Conservation (phyloP, 2,329 filamentous ascomycete species). For the Atkinsonella texensis region DNA sequence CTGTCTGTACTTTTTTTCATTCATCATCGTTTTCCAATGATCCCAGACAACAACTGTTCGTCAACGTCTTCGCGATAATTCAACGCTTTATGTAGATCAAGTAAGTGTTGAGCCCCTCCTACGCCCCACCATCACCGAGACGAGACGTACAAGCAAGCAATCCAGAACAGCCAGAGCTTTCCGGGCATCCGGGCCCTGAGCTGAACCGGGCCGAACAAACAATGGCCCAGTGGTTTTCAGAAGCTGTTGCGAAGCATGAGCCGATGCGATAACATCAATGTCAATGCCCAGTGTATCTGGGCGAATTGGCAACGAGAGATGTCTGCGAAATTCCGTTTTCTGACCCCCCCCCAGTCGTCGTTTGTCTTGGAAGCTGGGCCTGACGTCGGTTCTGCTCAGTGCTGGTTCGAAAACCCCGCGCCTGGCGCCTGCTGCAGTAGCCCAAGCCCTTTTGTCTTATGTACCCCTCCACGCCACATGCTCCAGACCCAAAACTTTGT, state of each 20-base stretch:
- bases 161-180: neutral
- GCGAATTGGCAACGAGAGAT: conserved; percentile 6
- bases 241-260: neutral
- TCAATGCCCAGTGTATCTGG: neutral
- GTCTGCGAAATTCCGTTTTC: neutral
- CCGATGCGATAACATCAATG: neutral
- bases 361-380: neutral
- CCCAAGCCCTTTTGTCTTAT: neutral
- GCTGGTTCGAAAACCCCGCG: conserved; percentile 5
- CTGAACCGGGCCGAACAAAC: conserved; percentile 7
- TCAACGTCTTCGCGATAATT: neutral
- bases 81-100: neutral
- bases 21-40: neutral
- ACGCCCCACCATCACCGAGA: conserved; percentile 2
- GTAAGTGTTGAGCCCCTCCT: conserved; percentile 8
- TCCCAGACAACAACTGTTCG: neutral
- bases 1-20: neutral
- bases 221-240: conserved; percentile 4
- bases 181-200: neutral
- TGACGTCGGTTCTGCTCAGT: neutral
- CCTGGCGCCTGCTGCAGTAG: neutral
- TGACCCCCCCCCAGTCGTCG: neutral
- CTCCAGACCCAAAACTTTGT: neutral
- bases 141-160: neutral
- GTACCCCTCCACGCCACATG: neutral